Base-by-base conservation (phyloP, 306 rosid species). In the Sicyos baderoa region DNA sequence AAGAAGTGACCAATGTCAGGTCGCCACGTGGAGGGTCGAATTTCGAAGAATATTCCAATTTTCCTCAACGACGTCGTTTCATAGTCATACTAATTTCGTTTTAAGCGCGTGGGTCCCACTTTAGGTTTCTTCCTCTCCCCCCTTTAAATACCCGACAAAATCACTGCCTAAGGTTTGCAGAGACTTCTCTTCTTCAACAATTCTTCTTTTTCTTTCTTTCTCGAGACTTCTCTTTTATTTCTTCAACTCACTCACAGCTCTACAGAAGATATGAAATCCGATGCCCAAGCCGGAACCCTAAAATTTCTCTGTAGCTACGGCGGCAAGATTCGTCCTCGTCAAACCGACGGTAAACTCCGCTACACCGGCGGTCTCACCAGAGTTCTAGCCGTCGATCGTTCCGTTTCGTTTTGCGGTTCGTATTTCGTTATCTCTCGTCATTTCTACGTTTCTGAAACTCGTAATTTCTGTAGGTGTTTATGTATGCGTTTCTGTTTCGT, bases 301-400 rank as follows among this genome's bases (percentile, higher is more conserved):
- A 93, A 93, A 71, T 76, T 90, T 61, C 94, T 93, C 52, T 88
- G 83, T 58, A 93, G 99, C 82, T 93, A 93, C 74, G 89, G 89
- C 72, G 99, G 99, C 11, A 90, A 79, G 75, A 93, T 93, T 51
- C 87, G 78, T 17, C 99, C 90, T 2, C 93, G 97, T 18, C 79
- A 22, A 40, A 73, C 83, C 55, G 97, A 89, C 70, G 97, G 91
- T 73, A 18, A 47, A 42, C 90, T 90, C 71, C 99, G 99, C 1
- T 93, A 90, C 79, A 76, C 79, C 64, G 90, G 97, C 47, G 99
- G 99, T 74, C 85, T 81, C 61, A 90, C 93, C 3, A 81, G 99
- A 68, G 96, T 93, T 55, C 86, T 93, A 32, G 49, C 96, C 63
- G 82, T 85, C 62, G 78, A 74, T 72, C 84, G 82, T 1, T 80